Base-by-base conservation (phyloP, 306 rosid genomes). In the Dalbergia cochinchinensis region DNA sequence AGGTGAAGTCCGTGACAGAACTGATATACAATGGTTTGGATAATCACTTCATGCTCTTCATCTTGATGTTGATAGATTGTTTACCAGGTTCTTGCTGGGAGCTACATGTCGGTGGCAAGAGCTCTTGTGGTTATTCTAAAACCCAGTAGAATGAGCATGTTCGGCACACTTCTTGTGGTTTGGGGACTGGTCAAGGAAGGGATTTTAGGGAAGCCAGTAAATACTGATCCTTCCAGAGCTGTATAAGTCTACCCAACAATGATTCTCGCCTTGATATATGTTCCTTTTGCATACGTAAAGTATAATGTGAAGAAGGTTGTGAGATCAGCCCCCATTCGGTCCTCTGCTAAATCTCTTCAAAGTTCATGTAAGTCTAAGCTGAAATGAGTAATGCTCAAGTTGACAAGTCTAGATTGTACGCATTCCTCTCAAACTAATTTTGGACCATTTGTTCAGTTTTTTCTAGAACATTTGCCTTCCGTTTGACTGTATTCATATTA, bases 141-240 rank as follows among this genome's bases (percentile, higher is more conserved):
- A 83, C 96, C 93, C 0, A 98, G 99, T 69, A 95, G 97, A 80
- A 95, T 95, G 99, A 91, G 92, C 92, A 87, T 93, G 92, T 95
- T 95, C 55, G 98, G 99, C 82, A 77, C 84, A 15, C 97, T 95
- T 47, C 92, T 95, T 54, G 62, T 95, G 20, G 83, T 91, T 8
- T 95, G 98, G 99, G 99, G 99, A 57, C 93, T 95, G 51, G 91
- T 91, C 55, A 95, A 95, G 89, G 99, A 95, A 86, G 98, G 98
- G 54, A 85, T 95, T 76, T 86, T 95, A 5, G 96, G 98, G 76
- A 95, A 89, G 78, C 97, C 98, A 15, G 89, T 75, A 55, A 93
- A 73, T 77, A 74, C 89, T 16, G 97, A 95, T 83, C 97, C 98
- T 63, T 33, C 88, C 0, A 89, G 67, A 85, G 76, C 94, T n/a